A percentile compares a stretch with the other conserved stretches of the same genome.
These are phyloP conservation scores for Chlamydomonas incerta DNA, from an alignment of 139 green algal genomes.

Conservation along the genomic window DNA sequence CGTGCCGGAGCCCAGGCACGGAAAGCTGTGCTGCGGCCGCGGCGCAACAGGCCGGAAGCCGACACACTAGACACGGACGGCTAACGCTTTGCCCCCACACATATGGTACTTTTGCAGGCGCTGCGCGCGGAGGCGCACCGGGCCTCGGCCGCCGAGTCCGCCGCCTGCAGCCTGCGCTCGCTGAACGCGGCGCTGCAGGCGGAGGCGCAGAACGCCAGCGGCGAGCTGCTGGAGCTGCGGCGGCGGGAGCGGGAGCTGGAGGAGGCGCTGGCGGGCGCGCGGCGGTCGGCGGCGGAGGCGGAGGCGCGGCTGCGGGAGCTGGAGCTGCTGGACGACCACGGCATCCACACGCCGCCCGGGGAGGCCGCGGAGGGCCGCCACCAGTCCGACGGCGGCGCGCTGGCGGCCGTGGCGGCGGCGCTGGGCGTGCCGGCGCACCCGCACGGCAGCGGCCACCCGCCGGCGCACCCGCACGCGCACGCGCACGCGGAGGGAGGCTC, in stretches of 20 bases:
- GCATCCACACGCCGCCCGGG: not conserved
- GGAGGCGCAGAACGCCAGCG: constrained; percentile 1
- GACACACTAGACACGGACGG: no score
- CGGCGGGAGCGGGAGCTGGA: constrained; percentile 10
- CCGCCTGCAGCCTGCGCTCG: not conserved
- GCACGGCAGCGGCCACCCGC: no score
- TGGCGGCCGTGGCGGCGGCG: not conserved
- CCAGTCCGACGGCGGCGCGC: not conserved
- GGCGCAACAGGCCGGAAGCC: no score
- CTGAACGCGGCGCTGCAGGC: constrained; percentile 25
- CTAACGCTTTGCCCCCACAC: no score
- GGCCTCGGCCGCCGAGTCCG: not conserved
- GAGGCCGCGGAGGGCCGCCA: not conserved
- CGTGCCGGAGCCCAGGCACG: not conserved
- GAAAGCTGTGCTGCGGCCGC: no score
- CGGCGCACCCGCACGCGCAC: no score
- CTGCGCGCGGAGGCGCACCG: constrained; percentile 11
- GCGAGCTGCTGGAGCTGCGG: constrained; percentile 8
- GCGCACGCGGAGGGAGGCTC: no score
- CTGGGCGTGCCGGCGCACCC: not conserved
- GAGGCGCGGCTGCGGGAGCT: constrained; percentile 1
- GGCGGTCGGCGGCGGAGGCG: not conserved
- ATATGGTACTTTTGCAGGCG: not conserved
- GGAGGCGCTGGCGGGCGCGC: not conserved
- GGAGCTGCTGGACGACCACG: constrained; percentile 8